Evolutionary conservation across 495 filamentous ascomycete species (phyloP), one percentile per base, ranked within the genome.

Genomic region (Penicillium ochrochloron): DNA sequence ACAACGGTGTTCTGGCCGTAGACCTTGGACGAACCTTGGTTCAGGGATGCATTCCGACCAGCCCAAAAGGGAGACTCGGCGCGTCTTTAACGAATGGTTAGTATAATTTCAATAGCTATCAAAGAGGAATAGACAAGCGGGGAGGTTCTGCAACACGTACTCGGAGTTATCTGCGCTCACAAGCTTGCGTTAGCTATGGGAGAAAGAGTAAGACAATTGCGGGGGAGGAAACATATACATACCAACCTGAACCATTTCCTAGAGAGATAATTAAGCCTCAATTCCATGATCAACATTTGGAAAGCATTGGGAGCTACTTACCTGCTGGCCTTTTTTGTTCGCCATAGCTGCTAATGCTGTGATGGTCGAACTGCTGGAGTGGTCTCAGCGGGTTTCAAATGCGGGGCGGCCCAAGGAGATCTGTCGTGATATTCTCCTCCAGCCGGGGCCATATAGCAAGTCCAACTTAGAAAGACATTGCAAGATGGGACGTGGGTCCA

Each of bases 231-330:
- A 37, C 19, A 72, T 70, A 73, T 79, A 89, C 88, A 84, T 87
- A 97, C 95, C 95, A 84, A 99, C 93, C 89, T 99, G 94, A 66
- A 97, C 92, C 95, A 99, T 99, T 86, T 99, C 94, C 94, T 98
- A 73, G 52, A 11, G 10, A 25, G 17, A 42, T 29, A 3, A 58
- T 44, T 77, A 41, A 79, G 66, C 53, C 5, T 65, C 34, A 52
- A 27, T 19, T 56, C 17, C 1, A 25, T 11, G 1, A 56, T 14
- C 5, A 6, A 29, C 2, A 0, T 25, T 59, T 60, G 62, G 55
- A 59, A 37, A 19, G 14, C 29, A 14, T 34, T 58, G 61, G 15
- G 33, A 23, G 11, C 54, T 46, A 76, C 86, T 75, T 76, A 93
- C 91, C 88, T 93, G 90, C 62, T 89, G 86, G 64, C 84, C 83